Percentiles rank a stretch among this genome's conserved stretches.
These are phyloP conservation scores for Zygoascus flipseniorum DNA, from an alignment of 805 yeast genomes.

Conservation along the genomic window DNA sequence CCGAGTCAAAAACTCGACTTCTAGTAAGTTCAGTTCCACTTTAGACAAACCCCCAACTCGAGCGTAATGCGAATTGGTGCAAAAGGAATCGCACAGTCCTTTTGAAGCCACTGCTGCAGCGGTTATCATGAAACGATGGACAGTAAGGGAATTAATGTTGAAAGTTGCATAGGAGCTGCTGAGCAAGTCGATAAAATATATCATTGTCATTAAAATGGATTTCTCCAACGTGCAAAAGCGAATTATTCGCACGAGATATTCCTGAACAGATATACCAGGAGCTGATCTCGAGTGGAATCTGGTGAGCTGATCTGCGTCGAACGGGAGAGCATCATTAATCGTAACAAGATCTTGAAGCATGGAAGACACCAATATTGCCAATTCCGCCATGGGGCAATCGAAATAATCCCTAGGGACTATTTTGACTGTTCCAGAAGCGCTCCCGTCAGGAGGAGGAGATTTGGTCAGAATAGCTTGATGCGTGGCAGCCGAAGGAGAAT, in stretches of 20 bases:
- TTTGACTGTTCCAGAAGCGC: conserved; percentile 4
- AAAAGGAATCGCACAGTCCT: conserved; percentile 87
- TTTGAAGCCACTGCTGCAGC: conserved; percentile 88
- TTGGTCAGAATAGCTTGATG: background rate
- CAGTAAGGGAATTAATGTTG: conserved; percentile 83
- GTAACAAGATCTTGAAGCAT: conserved; percentile 70
- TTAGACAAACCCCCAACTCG: conserved; percentile 90
- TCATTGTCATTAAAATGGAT: conserved; percentile 68
- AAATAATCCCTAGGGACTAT: conserved; percentile 46
- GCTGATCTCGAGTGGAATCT: conserved; percentile 92
- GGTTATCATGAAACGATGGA: conserved; percentile 82
- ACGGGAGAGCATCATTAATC: conserved; percentile 54
- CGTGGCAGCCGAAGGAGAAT: conserved; percentile 1
- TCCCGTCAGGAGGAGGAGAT: background rate
- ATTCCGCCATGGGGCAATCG: conserved; percentile 59
- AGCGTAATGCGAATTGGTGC: conserved; percentile 89
- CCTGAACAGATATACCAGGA: conserved; percentile 74
- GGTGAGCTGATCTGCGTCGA: conserved; percentile 44
- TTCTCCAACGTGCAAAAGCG: conserved; percentile 81
- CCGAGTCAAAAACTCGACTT: conserved; percentile 73
- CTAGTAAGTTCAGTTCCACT: conserved; percentile 76
- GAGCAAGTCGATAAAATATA: conserved; percentile 85
- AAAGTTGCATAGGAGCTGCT: conserved; percentile 71
- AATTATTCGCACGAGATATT: conserved; percentile 66
- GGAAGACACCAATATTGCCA: conserved; percentile 63